Percentiles rank a stretch among this genome's conserved stretches.
These are phyloP conservation scores for Lachancea thermotolerans DNA, from an alignment of 805 yeast species.

Conservation along the genomic window DNA sequence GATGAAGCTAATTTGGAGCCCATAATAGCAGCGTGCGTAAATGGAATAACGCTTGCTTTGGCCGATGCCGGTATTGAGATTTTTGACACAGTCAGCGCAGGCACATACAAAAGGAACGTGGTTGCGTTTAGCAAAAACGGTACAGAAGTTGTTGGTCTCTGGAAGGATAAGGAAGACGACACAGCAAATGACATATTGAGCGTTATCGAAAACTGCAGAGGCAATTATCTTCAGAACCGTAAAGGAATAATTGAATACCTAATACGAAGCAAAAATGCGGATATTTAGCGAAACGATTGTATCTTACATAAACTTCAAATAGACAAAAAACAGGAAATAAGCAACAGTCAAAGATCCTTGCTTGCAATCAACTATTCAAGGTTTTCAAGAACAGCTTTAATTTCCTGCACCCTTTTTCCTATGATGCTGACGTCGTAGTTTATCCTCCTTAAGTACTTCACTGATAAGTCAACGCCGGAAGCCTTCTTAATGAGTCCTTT, in stretches of 20 bases:
- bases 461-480: constrained; percentile 33
- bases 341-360: no score
- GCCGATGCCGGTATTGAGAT: constrained; percentile 82
- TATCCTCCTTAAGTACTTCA: constrained; percentile 27
- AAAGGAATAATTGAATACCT: constrained; percentile 17
- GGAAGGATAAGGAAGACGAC: constrained; percentile 38
- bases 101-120: constrained; percentile 40
- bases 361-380: constrained; percentile 9
- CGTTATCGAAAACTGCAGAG: constrained; percentile 40
- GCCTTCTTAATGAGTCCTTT: constrained; percentile 30
- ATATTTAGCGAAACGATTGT: neutral
- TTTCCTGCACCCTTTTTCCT: constrained; percentile 23
- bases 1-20: constrained; percentile 22
- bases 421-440: constrained; percentile 27
- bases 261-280: constrained; percentile 8
- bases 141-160: constrained; percentile 53
- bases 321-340: neutral
- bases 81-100: constrained; percentile 67
- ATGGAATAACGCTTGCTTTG: constrained; percentile 57
- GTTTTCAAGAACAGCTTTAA: constrained; percentile 24
- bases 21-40: constrained; percentile 35
- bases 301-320: neutral
- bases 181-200: constrained; percentile 26
- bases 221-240: constrained; percentile 20
- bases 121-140: constrained; percentile 50